Evolutionary conservation across 1,284 basidiomycete species (phyloP).

Genomic region (Moniliophthora roreri): DNA sequence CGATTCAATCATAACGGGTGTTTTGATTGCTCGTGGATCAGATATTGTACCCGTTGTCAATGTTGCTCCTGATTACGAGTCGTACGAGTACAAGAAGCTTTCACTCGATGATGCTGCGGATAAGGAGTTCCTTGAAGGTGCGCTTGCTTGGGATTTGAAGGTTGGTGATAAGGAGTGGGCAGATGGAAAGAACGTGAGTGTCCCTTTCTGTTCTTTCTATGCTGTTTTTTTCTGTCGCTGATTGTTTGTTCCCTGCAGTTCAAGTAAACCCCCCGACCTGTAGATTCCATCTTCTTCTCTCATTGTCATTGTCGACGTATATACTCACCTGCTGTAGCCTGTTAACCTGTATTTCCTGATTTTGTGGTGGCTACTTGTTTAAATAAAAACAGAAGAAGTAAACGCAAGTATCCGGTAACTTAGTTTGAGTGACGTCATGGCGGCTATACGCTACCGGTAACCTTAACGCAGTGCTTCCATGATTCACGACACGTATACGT

Average conservation of each 20-base stretch:
- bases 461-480: too few species aligned
- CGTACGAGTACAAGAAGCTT: conserved; percentile 79
- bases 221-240: conserved; percentile 5
- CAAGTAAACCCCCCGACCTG: conserved; percentile 25
- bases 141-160: conserved; percentile 89
- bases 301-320: too few species aligned
- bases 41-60: conserved; percentile 71
- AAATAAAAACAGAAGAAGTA: background rate
- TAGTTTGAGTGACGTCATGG: background rate
- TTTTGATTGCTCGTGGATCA: conserved; percentile 79
- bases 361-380: background rate
- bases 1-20: conserved; percentile 73
- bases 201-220: too few species aligned
- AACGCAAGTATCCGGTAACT: background rate
- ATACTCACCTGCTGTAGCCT: conserved; percentile 2
- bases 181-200: conserved; percentile 82
- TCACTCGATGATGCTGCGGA: conserved; percentile 44
- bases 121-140: conserved; percentile 77
- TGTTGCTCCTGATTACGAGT: conserved; percentile 92
- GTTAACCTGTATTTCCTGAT: background rate
- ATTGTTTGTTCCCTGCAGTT: conserved; percentile 20
- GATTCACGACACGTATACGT: too few species aligned
- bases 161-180: conserved; percentile 84
- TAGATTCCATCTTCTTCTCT: background rate
- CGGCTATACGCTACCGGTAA: background rate